A percentile compares a stretch with the other conserved stretches of the same genome.
Evolutionary conservation across 202 grass and related monocot species (phyloP).

Genomic region (Sporobolus alterniflorus): DNA sequence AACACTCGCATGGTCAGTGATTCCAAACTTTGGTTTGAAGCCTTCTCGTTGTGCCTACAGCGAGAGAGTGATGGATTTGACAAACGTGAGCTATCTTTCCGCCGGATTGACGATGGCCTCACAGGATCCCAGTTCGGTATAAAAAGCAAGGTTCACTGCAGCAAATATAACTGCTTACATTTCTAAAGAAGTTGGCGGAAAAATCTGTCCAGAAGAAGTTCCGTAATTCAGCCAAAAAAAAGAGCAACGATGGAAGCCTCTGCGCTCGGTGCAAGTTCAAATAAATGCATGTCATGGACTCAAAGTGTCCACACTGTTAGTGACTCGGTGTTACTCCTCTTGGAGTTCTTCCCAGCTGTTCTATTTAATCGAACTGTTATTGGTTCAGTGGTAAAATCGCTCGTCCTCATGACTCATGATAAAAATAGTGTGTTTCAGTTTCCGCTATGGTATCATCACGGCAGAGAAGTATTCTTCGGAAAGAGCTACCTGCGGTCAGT

Average conservation of each 20-base stretch:
- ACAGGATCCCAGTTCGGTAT: neutral
- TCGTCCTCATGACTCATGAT: too few relatives aligned
- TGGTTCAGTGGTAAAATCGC: too few relatives aligned
- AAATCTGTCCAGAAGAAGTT: neutral
- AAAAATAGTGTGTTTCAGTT: too few relatives aligned
- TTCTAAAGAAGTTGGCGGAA: neutral
- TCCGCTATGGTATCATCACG: too few relatives aligned
- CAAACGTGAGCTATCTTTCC: constrained; percentile 17
- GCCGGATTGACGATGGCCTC: constrained; percentile 32
- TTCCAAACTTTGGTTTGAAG: constrained; percentile 48
- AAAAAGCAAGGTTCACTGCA: constrained; percentile 13
- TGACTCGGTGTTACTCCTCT: too few relatives aligned
- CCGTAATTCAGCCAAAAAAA: too few relatives aligned
- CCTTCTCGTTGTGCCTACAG: constrained; percentile 6
- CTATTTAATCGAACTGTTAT: too few relatives aligned
- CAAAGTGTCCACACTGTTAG: too few relatives aligned
- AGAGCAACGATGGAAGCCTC: neutral
- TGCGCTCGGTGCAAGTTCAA: too few relatives aligned
- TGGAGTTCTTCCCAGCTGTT: too few relatives aligned
- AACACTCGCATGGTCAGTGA: constrained; percentile 42
- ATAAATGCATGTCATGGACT: neutral
- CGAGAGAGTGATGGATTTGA: constrained; percentile 20
- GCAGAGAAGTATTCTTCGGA: neutral
- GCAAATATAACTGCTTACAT: neutral
- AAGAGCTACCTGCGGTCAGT: neutral